phyloP scores from a whole-genome alignment of 208 protist genomes.

The Entamoeba dispar region DNA sequence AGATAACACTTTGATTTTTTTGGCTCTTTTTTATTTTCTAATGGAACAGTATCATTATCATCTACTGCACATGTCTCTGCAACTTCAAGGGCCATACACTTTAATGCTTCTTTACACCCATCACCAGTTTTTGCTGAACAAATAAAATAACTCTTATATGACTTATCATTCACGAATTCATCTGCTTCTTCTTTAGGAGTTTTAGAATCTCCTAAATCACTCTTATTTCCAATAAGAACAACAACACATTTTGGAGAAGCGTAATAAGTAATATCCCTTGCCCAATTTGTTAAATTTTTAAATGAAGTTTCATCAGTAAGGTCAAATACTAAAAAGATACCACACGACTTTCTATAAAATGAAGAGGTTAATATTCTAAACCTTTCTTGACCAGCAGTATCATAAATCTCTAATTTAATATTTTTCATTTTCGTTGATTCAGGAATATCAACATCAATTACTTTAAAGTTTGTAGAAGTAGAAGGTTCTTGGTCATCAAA shows the following conservation, averaged over 20 bases:
- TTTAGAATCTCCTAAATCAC: background rate
- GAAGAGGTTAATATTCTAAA: background rate
- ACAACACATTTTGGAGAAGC: background rate
- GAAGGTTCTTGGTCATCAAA: background rate
- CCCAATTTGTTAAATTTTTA: background rate
- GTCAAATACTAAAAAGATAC: background rate
- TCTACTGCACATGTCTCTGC: background rate
- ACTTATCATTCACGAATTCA: background rate
- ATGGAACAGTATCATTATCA: background rate
- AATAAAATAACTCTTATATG: background rate
- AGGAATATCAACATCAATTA: background rate
- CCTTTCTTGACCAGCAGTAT: background rate
- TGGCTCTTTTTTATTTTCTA: background rate
- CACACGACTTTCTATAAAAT: background rate
- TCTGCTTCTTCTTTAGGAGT: background rate
- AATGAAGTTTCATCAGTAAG: background rate
- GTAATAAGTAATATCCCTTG: background rate
- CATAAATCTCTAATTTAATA: background rate
- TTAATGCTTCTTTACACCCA: background rate
- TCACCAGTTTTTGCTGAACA: background rate
- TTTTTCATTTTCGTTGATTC: background rate
- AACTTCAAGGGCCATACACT: background rate
- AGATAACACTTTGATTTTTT: background rate
- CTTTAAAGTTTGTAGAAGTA: background rate
- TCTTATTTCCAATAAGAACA: background rate